Evolutionary conservation across 2,329 filamentous ascomycete genomes (phyloP), one percentile per base, ranked within the genome.

Genomic region (Cephalotrichum gorgonifer): DNA sequence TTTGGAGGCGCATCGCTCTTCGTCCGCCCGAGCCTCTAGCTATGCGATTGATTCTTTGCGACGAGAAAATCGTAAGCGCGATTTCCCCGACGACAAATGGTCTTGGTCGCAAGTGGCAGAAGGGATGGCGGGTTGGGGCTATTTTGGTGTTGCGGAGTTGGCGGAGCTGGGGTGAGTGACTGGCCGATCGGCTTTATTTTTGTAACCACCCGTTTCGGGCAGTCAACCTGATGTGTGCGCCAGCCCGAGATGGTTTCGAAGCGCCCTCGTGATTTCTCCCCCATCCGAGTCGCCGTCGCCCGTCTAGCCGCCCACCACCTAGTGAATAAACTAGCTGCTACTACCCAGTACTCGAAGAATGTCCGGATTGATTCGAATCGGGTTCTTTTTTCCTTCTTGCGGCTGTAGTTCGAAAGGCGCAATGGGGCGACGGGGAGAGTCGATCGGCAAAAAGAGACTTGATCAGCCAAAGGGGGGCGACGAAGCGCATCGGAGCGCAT

Each of bases 121-220:
- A 11, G 35, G 35, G 22, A 12, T 15, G 30, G 30, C 11, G 11
- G 35, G 35, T 30, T n/a, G 17, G n/a, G 35, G 35, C 33, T 20
- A 38, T 38, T 38, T 7, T 39, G 30, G 30, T 39, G 23, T 35
- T 41, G 45, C 39, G 31, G 45, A 47, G 33, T 33, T 39, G 25
- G 39, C 39, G 35, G 45, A 46, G 44, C 20, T 39, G 39, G 22
- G 33, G 27, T 9, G 27, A 33, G 22, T 23, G 45, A 47, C 45
- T 47, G 33, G 33, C 41, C 39, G 33, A 26, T 47, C 33, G 45
- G 45, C 15, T 41, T 33, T 28, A 41, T 47, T 47, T 47, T 47
- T 17, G 28, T 27, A 41, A 47, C 45, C 45, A n/a, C 44, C 45
- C 45, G 45, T 47, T 47, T 47, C 45, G 45, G 45, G 33, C 33